A percentile compares a stretch with the other conserved stretches of the same genome.
Evolutionary conservation across 1,139 yeast species (phyloP).

Genomic region (Keqinozyma sinolaborantium): DNA sequence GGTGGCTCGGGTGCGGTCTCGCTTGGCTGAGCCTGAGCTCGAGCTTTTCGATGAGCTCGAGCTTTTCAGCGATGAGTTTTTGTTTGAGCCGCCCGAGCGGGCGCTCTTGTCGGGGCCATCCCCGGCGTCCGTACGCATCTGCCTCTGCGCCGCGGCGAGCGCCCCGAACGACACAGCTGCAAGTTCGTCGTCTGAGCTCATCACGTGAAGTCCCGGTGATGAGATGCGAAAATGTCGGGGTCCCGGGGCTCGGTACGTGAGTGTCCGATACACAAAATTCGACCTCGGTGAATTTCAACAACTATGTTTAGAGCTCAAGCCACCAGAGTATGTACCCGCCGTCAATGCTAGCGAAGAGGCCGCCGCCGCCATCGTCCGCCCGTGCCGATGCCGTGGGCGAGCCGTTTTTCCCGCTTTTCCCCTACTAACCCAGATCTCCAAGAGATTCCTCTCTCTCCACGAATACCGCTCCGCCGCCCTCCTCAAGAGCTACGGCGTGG

Average conservation of each 20-base stretch:
- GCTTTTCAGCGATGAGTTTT: too few species aligned
- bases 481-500: conserved; percentile 77
- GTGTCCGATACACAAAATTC: conserved; percentile 1
- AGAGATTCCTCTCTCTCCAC: conserved; percentile 83
- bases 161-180: conserved; percentile 55
- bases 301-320: conserved; percentile 1
- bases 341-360: too few species aligned
- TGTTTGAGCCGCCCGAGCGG: too few species aligned
- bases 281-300: conserved; percentile 1
- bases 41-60: too few species aligned
- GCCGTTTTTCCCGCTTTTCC: background rate
- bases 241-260: conserved; percentile 1
- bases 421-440: conserved; percentile 11
- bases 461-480: conserved; percentile 95
- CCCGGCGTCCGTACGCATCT: conserved; percentile 20
- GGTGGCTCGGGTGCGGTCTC: too few species aligned
- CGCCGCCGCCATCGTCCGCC: conserved; percentile 1
- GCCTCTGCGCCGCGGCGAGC: conserved; percentile 52
- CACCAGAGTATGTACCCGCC: background rate
- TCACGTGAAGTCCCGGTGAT: too few species aligned
- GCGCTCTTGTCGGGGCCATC: too few species aligned
- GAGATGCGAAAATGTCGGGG: too few species aligned
- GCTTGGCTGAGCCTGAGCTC: too few species aligned
- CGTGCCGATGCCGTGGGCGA: background rate
- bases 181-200: conserved; percentile 40